Conservation (phyloP, 2,329 filamentous ascomycete species). For the Coleophoma crateriformis region DNA sequence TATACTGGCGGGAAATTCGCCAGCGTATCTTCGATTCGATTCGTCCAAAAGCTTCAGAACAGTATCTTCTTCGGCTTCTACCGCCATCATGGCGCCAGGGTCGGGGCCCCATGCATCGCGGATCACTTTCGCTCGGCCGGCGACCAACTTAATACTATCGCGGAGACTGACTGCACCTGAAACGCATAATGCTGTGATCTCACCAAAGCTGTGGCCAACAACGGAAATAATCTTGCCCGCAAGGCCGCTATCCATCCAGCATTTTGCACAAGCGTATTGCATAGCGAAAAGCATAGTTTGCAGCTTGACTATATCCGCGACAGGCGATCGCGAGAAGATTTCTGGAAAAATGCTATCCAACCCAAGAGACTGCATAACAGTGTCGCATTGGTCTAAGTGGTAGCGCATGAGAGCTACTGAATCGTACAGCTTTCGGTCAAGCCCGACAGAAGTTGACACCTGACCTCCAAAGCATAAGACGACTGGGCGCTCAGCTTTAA, state of each 20-base stretch:
- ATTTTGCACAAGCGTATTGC: constrained; percentile 13
- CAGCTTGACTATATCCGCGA: constrained; percentile 5
- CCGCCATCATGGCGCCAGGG: constrained; percentile 28
- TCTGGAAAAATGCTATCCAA: constrained; percentile 6
- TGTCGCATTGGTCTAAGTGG: constrained; percentile 10
- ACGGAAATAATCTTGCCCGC: constrained; percentile 1
- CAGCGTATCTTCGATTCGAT: background rate
- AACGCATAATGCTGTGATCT: constrained; percentile 30
- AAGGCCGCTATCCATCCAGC: constrained; percentile 12
- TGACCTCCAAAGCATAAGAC: constrained; percentile 28
- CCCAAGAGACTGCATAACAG: constrained; percentile 1
- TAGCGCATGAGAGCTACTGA: constrained; percentile 2
- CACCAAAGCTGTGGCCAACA: constrained; percentile 32
- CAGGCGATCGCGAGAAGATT: constrained; percentile 6
- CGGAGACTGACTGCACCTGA: constrained; percentile 25
- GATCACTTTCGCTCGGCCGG: constrained; percentile 27
- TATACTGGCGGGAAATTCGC: constrained; percentile 12
- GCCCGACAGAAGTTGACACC: constrained; percentile 1
- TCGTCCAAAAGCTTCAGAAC: constrained; percentile 5
- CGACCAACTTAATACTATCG: constrained; percentile 26
- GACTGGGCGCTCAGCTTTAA: constrained; percentile 15
- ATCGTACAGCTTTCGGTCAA: constrained; percentile 1
- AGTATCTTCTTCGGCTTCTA: constrained; percentile 10
- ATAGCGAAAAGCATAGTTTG: constrained; percentile 10
- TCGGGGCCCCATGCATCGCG: constrained; percentile 28